Conservation (phyloP, 1,284 basidiomycete genomes). For the Blastosporella zonata region DNA sequence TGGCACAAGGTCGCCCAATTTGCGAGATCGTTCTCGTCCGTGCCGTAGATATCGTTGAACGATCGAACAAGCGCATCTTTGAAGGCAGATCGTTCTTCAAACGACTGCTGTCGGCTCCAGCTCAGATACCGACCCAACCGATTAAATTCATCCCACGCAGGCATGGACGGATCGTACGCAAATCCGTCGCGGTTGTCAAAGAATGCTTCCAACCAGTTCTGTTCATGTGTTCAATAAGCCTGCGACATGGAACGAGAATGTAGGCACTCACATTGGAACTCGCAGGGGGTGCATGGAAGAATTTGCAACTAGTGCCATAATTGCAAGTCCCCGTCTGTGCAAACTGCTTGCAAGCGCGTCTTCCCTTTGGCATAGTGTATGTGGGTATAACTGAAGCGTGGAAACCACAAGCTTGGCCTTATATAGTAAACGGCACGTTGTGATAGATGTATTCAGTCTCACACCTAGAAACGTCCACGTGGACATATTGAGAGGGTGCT, state of each 20-base stretch:
- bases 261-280: background rate
- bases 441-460: no score
- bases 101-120: constrained; percentile 12
- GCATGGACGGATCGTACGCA: constrained; percentile 3
- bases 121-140: constrained; percentile 16
- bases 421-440: background rate
- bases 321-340: background rate
- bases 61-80: constrained; percentile 30
- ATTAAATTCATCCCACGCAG: constrained; percentile 11
- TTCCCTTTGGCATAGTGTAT: background rate
- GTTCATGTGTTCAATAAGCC: background rate
- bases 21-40: constrained; percentile 25
- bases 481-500: no score
- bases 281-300: background rate
- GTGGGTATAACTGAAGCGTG: background rate
- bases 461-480: no score
- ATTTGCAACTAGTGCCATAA: constrained; percentile 2
- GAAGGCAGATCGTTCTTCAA: constrained; percentile 15
- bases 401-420: background rate
- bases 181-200: constrained; percentile 17
- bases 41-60: constrained; percentile 35
- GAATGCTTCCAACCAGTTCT: constrained; percentile 17
- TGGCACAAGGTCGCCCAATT: constrained; percentile 32
- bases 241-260: background rate
- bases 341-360: background rate